A percentile compares a stretch with the other conserved stretches of the same genome.
phyloP scores from a whole-genome alignment of 2,329 filamentous ascomycete genomes.

The Lachnellula hyalina region DNA sequence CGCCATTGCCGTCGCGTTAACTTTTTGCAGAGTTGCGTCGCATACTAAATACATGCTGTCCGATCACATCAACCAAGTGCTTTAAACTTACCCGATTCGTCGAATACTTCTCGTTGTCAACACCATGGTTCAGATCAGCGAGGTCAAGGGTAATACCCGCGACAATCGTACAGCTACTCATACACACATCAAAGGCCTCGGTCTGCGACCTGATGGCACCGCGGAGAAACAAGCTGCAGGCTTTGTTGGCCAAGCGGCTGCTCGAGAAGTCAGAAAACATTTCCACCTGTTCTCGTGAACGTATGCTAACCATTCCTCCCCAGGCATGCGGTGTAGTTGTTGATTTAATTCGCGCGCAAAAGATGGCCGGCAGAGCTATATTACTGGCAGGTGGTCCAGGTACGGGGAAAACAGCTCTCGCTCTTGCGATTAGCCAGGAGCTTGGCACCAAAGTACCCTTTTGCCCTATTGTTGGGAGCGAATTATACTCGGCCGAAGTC shows the following conservation, averaged over 20 bases:
- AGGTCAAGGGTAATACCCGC: constrained; percentile 90
- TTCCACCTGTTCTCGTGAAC: constrained; percentile 51
- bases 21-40: not conserved
- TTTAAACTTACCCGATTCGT: not conserved
- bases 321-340: constrained; percentile 93
- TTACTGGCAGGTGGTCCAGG: constrained; percentile 90
- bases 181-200: constrained; percentile 95
- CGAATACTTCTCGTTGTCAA: constrained; percentile 16
- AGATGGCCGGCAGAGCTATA: constrained; percentile 94
- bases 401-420: constrained; percentile 94
- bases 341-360: constrained; percentile 91
- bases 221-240: constrained; percentile 76
- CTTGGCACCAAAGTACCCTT: constrained; percentile 97
- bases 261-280: constrained; percentile 66
- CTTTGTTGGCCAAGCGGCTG: constrained; percentile 83
- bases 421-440: constrained; percentile 92
- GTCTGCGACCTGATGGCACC: constrained; percentile 77
- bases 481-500: constrained; percentile 95
- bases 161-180: constrained; percentile 95
- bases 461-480: constrained; percentile 95
- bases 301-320: constrained; percentile 68
- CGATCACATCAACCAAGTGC: not conserved
- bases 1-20: constrained; percentile 1
- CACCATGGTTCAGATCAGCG: constrained; percentile 82
- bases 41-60: too few species aligned